These are phyloP conservation scores for Saxispiralis lemnorum DNA, from an alignment of 495 filamentous ascomycete species.

Conservation along the genomic window DNA sequence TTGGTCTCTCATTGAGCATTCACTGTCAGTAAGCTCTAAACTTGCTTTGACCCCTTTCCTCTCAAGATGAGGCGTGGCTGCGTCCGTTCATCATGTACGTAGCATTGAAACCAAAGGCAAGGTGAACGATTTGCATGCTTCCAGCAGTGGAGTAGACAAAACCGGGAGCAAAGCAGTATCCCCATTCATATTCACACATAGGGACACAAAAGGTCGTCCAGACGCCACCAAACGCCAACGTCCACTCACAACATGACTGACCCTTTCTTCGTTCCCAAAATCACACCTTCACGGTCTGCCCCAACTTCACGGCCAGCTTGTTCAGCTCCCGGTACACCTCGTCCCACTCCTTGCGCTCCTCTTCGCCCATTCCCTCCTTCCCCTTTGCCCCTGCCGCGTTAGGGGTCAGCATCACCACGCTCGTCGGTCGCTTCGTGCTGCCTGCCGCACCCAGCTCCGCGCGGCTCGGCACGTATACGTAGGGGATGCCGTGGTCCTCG, in stretches of 20 bases:
- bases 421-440: slow-evolving; percentile 84
- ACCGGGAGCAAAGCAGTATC: too few relatives aligned
- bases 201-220: too few relatives aligned
- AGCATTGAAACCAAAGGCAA: too few relatives aligned
- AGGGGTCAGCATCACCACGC: slow-evolving; percentile 55
- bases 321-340: slow-evolving; percentile 12
- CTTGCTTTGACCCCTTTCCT: too few relatives aligned
- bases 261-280: not conserved
- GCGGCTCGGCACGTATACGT: slow-evolving; percentile 73
- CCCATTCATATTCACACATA: too few relatives aligned
- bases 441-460: slow-evolving; percentile 83
- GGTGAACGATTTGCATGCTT: too few relatives aligned
- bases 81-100: too few relatives aligned
- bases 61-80: too few relatives aligned
- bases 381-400: not conserved
- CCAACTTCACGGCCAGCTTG: slow-evolving; percentile 12
- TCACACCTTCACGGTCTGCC: slow-evolving; percentile 13
- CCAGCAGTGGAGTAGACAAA: too few relatives aligned
- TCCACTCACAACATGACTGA: too few relatives aligned
- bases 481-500: slow-evolving; percentile 90
- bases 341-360: slow-evolving; percentile 11
- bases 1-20: too few relatives aligned
- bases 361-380: slow-evolving; percentile 3
- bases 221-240: not conserved
- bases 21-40: too few relatives aligned